These are phyloP conservation scores for Pseudopithomyces maydicus DNA, from an alignment of 2,329 filamentous ascomycete genomes.

Conservation along the genomic window DNA sequence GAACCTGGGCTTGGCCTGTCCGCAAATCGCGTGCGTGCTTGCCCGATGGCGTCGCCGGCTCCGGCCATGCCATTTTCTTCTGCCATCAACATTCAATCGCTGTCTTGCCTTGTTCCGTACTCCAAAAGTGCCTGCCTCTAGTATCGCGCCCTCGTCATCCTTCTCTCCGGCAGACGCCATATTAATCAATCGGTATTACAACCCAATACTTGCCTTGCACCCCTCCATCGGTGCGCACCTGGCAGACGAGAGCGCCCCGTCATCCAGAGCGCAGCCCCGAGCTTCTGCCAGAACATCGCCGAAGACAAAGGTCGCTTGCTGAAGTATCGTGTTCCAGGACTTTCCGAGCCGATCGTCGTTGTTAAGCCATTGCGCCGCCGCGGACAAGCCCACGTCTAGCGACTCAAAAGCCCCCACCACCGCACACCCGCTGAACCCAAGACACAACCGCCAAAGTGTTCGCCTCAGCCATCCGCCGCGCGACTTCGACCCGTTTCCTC, in stretches of 20 bases:
- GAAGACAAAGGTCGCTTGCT: conserved; percentile 15
- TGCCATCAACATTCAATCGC: not conserved
- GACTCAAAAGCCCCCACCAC: conserved; percentile 5
- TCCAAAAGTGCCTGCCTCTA: conserved; percentile 1
- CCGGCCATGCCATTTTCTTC: conserved; percentile 7
- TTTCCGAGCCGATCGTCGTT: conserved; percentile 16
- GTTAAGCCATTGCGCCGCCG: conserved; percentile 6
- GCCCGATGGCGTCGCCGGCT: conserved; percentile 6
- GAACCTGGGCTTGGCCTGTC: conserved; percentile 9
- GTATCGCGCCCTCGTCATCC: not conserved
- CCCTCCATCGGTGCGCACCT: conserved; percentile 7
- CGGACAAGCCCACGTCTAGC: not conserved
- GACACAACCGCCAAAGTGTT: conserved; percentile 81
- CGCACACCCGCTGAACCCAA: conserved; percentile 26
- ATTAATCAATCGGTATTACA: conserved; percentile 19
- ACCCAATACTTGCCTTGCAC: conserved; percentile 19
- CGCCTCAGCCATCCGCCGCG: conserved; percentile 78
- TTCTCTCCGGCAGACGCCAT: conserved; percentile 12
- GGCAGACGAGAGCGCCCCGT: conserved; percentile 15
- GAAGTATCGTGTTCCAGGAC: conserved; percentile 22
- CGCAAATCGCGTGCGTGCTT: conserved; percentile 14
- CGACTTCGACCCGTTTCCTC: conserved; percentile 65
- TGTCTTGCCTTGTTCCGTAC: not conserved
- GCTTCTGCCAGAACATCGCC: conserved; percentile 26
- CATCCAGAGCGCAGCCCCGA: conserved; percentile 25